Evolutionary conservation across 805 yeast genomes (phyloP).

Genomic region (Cyberlindnera amylophila): DNA sequence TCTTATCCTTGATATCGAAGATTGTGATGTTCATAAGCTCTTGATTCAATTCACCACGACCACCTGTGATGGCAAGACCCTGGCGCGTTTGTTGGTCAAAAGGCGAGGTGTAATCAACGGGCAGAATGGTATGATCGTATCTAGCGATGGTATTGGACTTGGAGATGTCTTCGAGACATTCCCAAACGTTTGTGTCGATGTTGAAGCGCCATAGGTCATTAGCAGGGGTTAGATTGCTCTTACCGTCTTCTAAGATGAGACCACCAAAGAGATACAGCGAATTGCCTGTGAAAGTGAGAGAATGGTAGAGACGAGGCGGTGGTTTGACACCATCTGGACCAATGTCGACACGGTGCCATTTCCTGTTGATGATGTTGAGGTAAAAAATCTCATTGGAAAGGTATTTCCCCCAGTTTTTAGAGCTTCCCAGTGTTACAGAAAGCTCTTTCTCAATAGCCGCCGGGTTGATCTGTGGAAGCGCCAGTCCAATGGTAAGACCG

Average conservation of each 20-base stretch:
- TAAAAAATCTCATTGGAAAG: slow-evolving; percentile 63
- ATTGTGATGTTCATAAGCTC: slow-evolving; percentile 31
- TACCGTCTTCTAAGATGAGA: slow-evolving; percentile 37
- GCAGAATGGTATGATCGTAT: slow-evolving; percentile 50
- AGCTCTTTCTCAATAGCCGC: slow-evolving; percentile 16
- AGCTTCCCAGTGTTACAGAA: slow-evolving; percentile 1
- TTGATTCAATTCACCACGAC: slow-evolving; percentile 36
- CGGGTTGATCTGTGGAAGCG: slow-evolving; percentile 12
- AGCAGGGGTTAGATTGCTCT: slow-evolving; percentile 39
- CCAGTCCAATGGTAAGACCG: slow-evolving; percentile 59
- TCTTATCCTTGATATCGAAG: slow-evolving; percentile 42
- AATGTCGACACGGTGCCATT: slow-evolving; percentile 47
- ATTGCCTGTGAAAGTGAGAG: slow-evolving; percentile 47
- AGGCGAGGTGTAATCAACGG: slow-evolving; percentile 36
- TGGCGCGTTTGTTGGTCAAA: slow-evolving; percentile 37
- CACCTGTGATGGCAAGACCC: slow-evolving; percentile 54
- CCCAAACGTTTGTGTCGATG: slow-evolving; percentile 51
- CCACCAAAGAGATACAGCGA: slow-evolving; percentile 67
- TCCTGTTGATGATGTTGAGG: slow-evolving; percentile 53
- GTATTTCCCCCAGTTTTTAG: slow-evolving; percentile 8
- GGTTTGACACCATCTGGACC: slow-evolving; percentile 14
- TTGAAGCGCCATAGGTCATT: slow-evolving; percentile 73
- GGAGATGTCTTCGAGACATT: slow-evolving; percentile 42
- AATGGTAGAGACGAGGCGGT: slow-evolving; percentile 50
- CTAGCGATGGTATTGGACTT: slow-evolving; percentile 37